Conservation (phyloP, 2,329 filamentous ascomycete species). For the Apiospora malaysiana region DNA sequence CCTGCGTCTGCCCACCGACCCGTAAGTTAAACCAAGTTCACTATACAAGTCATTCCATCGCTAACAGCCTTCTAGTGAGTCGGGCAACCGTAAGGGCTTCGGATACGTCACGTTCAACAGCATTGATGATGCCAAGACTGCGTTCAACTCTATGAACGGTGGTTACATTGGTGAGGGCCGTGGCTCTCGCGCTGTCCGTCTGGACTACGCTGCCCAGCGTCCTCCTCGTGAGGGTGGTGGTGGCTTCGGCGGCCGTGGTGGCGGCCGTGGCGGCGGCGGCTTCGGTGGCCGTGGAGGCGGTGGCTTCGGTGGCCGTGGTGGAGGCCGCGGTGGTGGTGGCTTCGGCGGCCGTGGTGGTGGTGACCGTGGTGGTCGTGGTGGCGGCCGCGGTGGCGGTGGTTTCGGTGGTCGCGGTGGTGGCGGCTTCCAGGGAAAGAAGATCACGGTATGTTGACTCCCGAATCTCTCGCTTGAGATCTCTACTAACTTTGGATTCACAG, state of each 20-base stretch:
- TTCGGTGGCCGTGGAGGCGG: conserved; percentile 54
- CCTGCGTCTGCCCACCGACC: conserved; percentile 87
- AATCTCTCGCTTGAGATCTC: not conserved
- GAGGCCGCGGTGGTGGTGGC: conserved; percentile 56
- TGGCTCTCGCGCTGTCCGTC: conserved; percentile 75
- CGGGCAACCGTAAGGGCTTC: conserved; percentile 87
- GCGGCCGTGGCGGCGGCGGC: conserved; percentile 50
- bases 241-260: conserved; percentile 53
- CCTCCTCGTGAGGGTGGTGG: conserved; percentile 61
- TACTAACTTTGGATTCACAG: not conserved
- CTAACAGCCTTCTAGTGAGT: conserved; percentile 61
- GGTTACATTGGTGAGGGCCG: conserved; percentile 67
- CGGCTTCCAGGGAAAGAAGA: conserved; percentile 79
- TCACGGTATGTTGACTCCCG: conserved; percentile 50
- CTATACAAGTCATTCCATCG: conserved; percentile 21
- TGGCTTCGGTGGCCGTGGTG: conserved; percentile 57
- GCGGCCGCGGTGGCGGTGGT: conserved; percentile 47
- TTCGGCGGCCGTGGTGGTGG: conserved; percentile 48
- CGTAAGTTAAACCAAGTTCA: conserved; percentile 49
- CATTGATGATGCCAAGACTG: conserved; percentile 81
- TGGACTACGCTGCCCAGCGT: conserved; percentile 80
- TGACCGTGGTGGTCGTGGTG: conserved; percentile 45
- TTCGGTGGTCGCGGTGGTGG: conserved; percentile 43
- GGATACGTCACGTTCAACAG: conserved; percentile 87
- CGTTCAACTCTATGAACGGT: conserved; percentile 73